Conservation (phyloP, 495 filamentous ascomycete species). For the Aspergillus nidulans region DNA sequence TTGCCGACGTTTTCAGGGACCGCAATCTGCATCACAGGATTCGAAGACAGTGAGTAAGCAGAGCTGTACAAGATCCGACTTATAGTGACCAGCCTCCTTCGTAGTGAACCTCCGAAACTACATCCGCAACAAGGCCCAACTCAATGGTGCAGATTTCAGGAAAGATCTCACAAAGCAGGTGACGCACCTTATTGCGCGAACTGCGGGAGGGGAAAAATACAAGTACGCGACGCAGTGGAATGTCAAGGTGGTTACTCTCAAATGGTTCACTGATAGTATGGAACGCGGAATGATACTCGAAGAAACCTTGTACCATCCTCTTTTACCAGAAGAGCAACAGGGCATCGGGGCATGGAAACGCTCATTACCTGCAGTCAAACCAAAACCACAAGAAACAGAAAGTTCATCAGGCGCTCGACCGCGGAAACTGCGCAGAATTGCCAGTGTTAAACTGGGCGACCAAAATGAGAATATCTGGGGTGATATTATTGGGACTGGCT, state of each 20-base stretch:
- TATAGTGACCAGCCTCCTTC: not conserved
- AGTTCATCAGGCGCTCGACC: constrained; percentile 32
- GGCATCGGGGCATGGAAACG: constrained; percentile 76
- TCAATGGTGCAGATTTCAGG: constrained; percentile 75
- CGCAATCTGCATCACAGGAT: constrained; percentile 83
- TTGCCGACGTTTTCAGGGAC: constrained; percentile 60
- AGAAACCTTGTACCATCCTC: constrained; percentile 75
- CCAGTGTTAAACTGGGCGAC: constrained; percentile 70
- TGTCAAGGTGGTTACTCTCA: constrained; percentile 68
- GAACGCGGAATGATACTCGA: constrained; percentile 92
- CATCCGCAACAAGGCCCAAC: constrained; percentile 58
- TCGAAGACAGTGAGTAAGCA: constrained; percentile 66
- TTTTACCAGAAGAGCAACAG: constrained; percentile 60
- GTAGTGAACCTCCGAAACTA: constrained; percentile 61
- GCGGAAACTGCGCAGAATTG: constrained; percentile 71
- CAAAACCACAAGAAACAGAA: constrained; percentile 23
- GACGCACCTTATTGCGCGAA: constrained; percentile 79
- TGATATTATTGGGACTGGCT: constrained; percentile 66
- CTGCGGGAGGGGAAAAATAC: constrained; percentile 81
- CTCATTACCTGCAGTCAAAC: constrained; percentile 30
- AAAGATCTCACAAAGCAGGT: constrained; percentile 78
- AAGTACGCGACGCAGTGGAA: constrained; percentile 75
- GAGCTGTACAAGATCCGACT: not conserved
- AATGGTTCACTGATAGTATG: constrained; percentile 84
- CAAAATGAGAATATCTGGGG: constrained; percentile 84